Evolutionary conservation across 108 stramenopile genomes (phyloP), one percentile per base, ranked within the genome.

Genomic region (Aurantiochytrium sp.): DNA sequence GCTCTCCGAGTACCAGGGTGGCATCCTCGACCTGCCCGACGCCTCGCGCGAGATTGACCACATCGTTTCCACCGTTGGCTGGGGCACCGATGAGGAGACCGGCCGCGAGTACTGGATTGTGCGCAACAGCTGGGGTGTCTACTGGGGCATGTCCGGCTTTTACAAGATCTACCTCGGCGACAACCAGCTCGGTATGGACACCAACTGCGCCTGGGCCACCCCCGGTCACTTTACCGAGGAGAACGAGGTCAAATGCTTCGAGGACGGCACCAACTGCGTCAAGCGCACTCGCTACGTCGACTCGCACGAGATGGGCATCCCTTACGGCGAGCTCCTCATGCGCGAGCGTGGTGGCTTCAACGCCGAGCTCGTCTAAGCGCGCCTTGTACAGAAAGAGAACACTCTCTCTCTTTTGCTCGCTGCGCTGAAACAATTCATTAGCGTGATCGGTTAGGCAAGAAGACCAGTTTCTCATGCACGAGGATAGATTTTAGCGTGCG

Each of bases 11-110:
- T 89, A 93, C 60, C 95, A 95, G 35, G 97, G 98, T 23, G 95
- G 97, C 72, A 88, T 97, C 88, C 83, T 92, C 59, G 94, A 97
- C 92, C 90, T 89, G 12, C 43, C 89, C 44, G 91, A 91, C 64
- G 90, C 88, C 58, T 72, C 47, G 58, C 88, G 57, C 89, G 57
- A 88, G 87, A 90, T 95, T 49, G 97, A 98, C 91, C 98, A 98
- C 91, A 96, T 96, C 72, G 95, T 98, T 43, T 93, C 93, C 53
- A 96, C 97, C 88, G 95, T 95, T 18, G 98, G 98, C 8, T 98
- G 96, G 96, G 98, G 97, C 4, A 90, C 88, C 58, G 95, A 97
- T 90, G 89, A 91, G 45, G 91, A 94, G 35, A 93, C 95, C 53
- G 93, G 94, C 18, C 87, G 92, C 72, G 72, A 89, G 44, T 95